These are phyloP conservation scores for Neolentinus lepideus DNA, from an alignment of 1,284 basidiomycete species.

Conservation along the genomic window DNA sequence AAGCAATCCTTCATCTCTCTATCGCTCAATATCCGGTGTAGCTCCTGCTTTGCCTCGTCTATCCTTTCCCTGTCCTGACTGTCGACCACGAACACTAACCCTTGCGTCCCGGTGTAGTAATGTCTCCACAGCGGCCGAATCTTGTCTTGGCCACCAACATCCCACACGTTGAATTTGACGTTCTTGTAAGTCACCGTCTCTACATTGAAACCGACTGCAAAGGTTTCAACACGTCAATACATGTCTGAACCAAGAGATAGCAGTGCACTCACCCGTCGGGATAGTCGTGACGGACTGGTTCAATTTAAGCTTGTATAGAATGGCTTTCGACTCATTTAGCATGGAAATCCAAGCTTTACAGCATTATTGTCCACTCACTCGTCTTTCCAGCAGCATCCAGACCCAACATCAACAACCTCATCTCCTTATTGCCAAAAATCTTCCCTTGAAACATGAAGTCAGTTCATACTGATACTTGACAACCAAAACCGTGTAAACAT, in stretches of 20 bases:
- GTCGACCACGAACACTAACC: slow-evolving; percentile 95
- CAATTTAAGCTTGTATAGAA: slow-evolving; percentile 98
- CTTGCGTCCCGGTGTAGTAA: slow-evolving; percentile 98
- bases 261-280: slow-evolving; percentile 73
- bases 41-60: slow-evolving; percentile 93
- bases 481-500: slow-evolving; percentile 16
- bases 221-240: neutral
- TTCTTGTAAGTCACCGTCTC: slow-evolving; percentile 99
- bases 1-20: slow-evolving; percentile 98
- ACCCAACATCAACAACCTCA: slow-evolving; percentile 89
- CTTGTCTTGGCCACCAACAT: slow-evolving; percentile 99
- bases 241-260: slow-evolving; percentile 3
- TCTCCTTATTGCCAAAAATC: slow-evolving; percentile 99
- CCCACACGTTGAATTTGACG: slow-evolving; percentile 99
- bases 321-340: slow-evolving; percentile 49
- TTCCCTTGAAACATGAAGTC: slow-evolving; percentile 48
- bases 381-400: slow-evolving; percentile 97
- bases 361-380: slow-evolving; percentile 45
- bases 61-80: slow-evolving; percentile 91
- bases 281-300: slow-evolving; percentile 99
- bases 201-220: slow-evolving; percentile 91
- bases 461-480: neutral
- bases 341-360: slow-evolving; percentile 3
- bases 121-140: slow-evolving; percentile 98
- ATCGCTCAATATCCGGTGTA: slow-evolving; percentile 95